phyloP scores from a whole-genome alignment of 768 basidiomycete species.

The Steccherinum ochraceum region DNA sequence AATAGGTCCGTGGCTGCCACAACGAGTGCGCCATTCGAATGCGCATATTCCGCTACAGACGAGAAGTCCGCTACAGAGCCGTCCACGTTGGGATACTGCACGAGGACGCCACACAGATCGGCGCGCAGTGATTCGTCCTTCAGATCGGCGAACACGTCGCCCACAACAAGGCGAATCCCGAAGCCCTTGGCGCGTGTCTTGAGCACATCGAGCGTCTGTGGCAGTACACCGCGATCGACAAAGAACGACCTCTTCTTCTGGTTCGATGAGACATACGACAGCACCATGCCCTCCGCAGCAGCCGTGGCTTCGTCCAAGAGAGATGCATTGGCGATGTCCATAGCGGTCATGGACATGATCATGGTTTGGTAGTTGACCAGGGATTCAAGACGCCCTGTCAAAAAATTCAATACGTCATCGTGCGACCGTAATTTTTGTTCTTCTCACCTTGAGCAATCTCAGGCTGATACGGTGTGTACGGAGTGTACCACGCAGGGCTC shows the following conservation, averaged over 20 bases:
- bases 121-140: conserved; percentile 46
- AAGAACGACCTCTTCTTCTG: conserved; percentile 80
- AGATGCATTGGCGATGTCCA: conserved; percentile 95
- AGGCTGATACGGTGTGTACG: conserved; percentile 93
- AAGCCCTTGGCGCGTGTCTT: conserved; percentile 90
- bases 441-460: conserved; percentile 92
- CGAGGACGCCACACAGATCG: conserved; percentile 78
- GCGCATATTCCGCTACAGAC: conserved; percentile 58
- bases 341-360: conserved; percentile 87
- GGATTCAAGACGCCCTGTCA: conserved; percentile 85
- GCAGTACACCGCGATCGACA: conserved; percentile 76
- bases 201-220: conserved; percentile 88
- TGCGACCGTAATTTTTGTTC: neutral
- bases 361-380: conserved; percentile 97
- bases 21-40: conserved; percentile 73
- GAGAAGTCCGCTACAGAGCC: conserved; percentile 75
- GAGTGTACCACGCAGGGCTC: conserved; percentile 98
- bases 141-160: conserved; percentile 46
- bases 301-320: conserved; percentile 94
- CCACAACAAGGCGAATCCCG: conserved; percentile 75
- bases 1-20: conserved; percentile 89
- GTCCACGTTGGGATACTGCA: conserved; percentile 93
- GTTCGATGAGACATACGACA: conserved; percentile 67
- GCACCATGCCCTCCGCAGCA: conserved; percentile 94
- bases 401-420: neutral